phyloP scores from a whole-genome alignment of 192 early-diverging fungal species.

The Linnemannia elongata region DNA sequence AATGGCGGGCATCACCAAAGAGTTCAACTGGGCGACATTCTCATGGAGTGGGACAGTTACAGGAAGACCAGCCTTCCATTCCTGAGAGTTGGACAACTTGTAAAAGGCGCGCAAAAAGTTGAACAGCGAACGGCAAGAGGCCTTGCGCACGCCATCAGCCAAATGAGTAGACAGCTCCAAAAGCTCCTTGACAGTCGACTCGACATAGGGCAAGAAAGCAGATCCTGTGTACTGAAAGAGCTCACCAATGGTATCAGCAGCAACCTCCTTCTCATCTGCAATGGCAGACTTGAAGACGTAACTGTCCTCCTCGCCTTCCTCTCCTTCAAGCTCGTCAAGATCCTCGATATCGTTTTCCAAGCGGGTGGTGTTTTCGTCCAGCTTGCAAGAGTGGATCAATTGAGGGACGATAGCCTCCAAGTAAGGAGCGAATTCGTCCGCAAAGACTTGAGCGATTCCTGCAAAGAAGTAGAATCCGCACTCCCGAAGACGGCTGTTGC shows the following conservation, averaged over 20 bases:
- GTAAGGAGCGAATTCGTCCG: slow-evolving; percentile 86
- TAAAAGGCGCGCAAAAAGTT: slow-evolving; percentile 85
- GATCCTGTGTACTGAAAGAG: slow-evolving; percentile 81
- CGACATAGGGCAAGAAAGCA: slow-evolving; percentile 89
- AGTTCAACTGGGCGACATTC: slow-evolving; percentile 79
- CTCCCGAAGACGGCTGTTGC: slow-evolving; percentile 82
- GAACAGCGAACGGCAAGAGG: slow-evolving; percentile 78
- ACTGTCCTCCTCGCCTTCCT: slow-evolving; percentile 68
- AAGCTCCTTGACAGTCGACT: slow-evolving; percentile 76
- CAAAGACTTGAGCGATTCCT: slow-evolving; percentile 84
- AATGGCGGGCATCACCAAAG: slow-evolving; percentile 77
- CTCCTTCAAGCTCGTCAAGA: slow-evolving; percentile 60
- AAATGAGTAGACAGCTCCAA: slow-evolving; percentile 79
- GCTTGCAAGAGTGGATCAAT: slow-evolving; percentile 82
- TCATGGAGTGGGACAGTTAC: slow-evolving; percentile 78
- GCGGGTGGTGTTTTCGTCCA: slow-evolving; percentile 72
- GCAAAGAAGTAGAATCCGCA: slow-evolving; percentile 92
- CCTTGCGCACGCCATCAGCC: slow-evolving; percentile 87
- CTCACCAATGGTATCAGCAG: slow-evolving; percentile 90
- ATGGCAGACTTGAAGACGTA: slow-evolving; percentile 80
- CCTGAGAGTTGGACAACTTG: slow-evolving; percentile 72
- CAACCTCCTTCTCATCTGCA: slow-evolving; percentile 94
- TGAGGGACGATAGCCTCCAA: slow-evolving; percentile 83
- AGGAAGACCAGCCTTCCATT: slow-evolving; percentile 86
- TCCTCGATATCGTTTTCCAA: slow-evolving; percentile 48